phyloP scores from a whole-genome alignment of 257 asterid genomes.

The Capsicum rhomboideum region DNA sequence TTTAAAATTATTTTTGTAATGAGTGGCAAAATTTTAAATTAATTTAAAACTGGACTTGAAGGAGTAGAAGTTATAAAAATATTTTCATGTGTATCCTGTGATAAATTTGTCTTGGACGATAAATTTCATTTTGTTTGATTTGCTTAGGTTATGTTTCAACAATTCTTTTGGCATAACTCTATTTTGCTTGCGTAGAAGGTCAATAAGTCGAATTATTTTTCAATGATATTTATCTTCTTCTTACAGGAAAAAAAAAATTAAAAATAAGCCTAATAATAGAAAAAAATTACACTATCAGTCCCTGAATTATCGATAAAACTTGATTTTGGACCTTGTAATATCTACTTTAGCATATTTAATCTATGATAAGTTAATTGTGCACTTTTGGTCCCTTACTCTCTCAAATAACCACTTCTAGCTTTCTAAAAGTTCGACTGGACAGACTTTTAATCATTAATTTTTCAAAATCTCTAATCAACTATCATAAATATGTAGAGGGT shows the following conservation, averaged over 20 bases:
- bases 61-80: background rate
- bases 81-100: background rate
- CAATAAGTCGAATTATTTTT: background rate
- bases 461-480: background rate
- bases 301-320: background rate
- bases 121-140: background rate
- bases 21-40: too few relatives aligned
- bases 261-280: background rate
- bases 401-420: background rate
- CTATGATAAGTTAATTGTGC: background rate
- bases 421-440: background rate
- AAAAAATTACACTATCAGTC: background rate
- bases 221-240: background rate
- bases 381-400: background rate
- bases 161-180: background rate
- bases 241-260: background rate
- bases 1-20: too few relatives aligned
- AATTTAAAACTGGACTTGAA: too few relatives aligned
- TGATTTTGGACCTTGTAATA: background rate
- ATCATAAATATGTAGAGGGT: background rate
- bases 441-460: too few relatives aligned
- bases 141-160: background rate
- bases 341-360: background rate
- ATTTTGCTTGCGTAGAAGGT: background rate
- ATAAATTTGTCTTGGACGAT: background rate